Percentiles rank a stretch among this genome's conserved stretches.
Conservation (phyloP, 768 basidiomycete species). For the Rhodotorula kratochvilovae region DNA sequence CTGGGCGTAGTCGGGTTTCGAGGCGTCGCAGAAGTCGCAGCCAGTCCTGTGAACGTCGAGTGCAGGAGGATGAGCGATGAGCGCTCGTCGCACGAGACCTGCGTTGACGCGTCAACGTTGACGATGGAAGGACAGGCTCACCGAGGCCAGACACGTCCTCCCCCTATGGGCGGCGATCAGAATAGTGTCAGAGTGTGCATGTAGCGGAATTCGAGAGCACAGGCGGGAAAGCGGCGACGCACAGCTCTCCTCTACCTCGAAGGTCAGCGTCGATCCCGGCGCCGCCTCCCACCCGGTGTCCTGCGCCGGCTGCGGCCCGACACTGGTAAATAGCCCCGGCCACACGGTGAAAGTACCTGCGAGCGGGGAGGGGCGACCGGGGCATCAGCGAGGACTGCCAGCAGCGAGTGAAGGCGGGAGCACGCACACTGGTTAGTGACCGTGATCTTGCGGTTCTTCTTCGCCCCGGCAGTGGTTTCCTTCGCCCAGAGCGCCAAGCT, state of each 20-base stretch:
- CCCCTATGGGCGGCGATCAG: background rate
- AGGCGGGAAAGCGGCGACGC: background rate
- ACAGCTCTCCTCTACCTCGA: conserved; percentile 22
- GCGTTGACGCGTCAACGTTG: background rate
- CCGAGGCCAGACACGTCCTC: background rate
- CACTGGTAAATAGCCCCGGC: conserved; percentile 10
- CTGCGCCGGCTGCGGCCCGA: conserved; percentile 5
- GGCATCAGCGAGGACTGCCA: too few species aligned
- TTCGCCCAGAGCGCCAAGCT: background rate
- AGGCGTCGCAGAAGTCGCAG: conserved; percentile 17
- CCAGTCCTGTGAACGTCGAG: background rate
- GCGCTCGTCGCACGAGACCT: too few species aligned
- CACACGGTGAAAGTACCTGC: conserved; percentile 19
- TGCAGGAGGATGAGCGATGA: background rate
- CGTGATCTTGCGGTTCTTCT: conserved; percentile 1
- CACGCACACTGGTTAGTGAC: background rate
- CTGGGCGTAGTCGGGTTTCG: background rate
- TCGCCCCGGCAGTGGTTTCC: too few species aligned
- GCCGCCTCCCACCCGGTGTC: conserved; percentile 22
- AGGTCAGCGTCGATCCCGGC: conserved; percentile 4
- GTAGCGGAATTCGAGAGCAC: too few species aligned
- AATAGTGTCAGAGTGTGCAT: too few species aligned
- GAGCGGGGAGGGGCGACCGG: background rate
- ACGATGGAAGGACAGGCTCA: background rate
- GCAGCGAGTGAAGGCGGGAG: background rate